Conservation (phyloP, 805 yeast genomes). For the Hanseniaspora opuntiae region DNA sequence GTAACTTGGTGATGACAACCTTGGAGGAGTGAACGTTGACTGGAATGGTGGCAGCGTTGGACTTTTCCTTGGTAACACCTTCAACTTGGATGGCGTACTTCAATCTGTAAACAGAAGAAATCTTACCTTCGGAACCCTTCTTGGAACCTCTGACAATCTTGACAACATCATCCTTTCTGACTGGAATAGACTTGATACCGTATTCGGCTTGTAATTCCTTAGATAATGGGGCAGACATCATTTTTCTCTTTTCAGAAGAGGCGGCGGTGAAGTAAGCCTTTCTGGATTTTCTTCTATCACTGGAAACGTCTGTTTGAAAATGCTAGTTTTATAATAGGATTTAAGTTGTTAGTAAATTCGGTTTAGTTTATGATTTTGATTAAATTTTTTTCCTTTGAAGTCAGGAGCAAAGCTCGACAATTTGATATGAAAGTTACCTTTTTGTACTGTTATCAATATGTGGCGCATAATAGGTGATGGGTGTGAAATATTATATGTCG, state of each 20-base stretch:
- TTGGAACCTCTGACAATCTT: constrained; percentile 94
- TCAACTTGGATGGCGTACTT: constrained; percentile 93
- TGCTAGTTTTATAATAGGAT: background rate
- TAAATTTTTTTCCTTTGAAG: background rate
- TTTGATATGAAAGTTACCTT: too few relatives aligned
- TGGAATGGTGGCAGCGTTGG: constrained; percentile 95
- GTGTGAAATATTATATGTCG: too few relatives aligned
- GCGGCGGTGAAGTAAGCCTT: constrained; percentile 99
- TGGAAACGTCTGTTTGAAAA: constrained; percentile 69
- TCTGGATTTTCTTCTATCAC: constrained; percentile 98
- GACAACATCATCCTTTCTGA: constrained; percentile 95
- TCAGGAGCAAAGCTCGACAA: too few relatives aligned
- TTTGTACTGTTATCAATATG: too few relatives aligned
- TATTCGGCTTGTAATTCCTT: constrained; percentile 97
- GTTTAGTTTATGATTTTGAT: background rate
- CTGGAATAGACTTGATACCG: constrained; percentile 89
- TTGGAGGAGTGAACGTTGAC: constrained; percentile 96
- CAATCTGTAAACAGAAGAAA: constrained; percentile 96
- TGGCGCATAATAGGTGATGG: too few relatives aligned
- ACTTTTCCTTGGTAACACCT: constrained; percentile 94
- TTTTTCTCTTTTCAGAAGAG: constrained; percentile 83
- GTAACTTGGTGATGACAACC: constrained; percentile 95
- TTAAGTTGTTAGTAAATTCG: constrained; percentile 5
- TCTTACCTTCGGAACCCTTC: constrained; percentile 99
- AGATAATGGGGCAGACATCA: constrained; percentile 96